phyloP scores from a whole-genome alignment of 2,329 filamentous ascomycete genomes.

The Colletotrichum limetticola region DNA sequence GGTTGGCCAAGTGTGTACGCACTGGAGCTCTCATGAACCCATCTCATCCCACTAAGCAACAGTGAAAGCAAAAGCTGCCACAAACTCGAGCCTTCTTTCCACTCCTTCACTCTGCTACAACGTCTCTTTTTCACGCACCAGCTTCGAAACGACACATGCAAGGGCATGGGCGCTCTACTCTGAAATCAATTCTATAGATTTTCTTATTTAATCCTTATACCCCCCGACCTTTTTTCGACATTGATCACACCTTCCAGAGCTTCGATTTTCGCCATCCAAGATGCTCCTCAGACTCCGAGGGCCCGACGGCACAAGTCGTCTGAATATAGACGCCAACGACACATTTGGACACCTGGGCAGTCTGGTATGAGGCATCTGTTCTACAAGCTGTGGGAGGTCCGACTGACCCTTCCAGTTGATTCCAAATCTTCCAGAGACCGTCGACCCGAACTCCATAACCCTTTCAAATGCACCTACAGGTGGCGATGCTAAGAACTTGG shows the following conservation, averaged over 20 bases:
- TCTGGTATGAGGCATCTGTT: constrained; percentile 51
- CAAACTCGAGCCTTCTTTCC: constrained; percentile 16
- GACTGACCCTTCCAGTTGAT: constrained; percentile 57
- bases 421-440: constrained; percentile 68
- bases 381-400: constrained; percentile 32
- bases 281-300: constrained; percentile 92
- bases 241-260: background rate
- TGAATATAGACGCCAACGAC: constrained; percentile 79
- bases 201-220: constrained; percentile 10
- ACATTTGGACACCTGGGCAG: constrained; percentile 74
- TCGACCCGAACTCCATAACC: constrained; percentile 68
- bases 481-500: constrained; percentile 67
- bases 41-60: constrained; percentile 14
- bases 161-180: constrained; percentile 7
- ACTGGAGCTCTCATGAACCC: constrained; percentile 24
- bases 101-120: constrained; percentile 10
- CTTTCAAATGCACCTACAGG: constrained; percentile 71
- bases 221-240: background rate
- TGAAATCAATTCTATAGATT: constrained; percentile 3
- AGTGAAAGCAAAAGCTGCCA: constrained; percentile 5
- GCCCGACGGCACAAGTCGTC: constrained; percentile 90
- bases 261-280: constrained; percentile 39
- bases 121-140: background rate
- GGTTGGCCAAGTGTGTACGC: constrained; percentile 6
- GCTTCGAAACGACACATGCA: background rate